Percentiles rank a stretch among this genome's conserved stretches.
phyloP scores from a whole-genome alignment of 1,284 basidiomycete genomes.

The Tilletia horrida region DNA sequence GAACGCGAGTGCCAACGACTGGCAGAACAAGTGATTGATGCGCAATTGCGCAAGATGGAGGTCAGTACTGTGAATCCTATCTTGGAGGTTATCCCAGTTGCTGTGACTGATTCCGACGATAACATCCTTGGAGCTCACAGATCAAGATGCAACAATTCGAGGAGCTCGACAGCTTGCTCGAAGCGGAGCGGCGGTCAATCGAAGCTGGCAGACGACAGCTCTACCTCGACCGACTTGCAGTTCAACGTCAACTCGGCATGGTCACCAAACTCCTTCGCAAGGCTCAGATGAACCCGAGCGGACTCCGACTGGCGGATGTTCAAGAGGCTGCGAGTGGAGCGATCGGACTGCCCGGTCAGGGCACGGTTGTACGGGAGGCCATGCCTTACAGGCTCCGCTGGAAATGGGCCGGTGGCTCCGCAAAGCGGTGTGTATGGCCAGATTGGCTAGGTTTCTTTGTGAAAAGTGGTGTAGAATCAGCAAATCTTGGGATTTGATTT shows the following conservation, averaged over 20 bases:
- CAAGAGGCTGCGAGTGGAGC: constrained; percentile 33
- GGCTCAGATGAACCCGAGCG: constrained; percentile 38
- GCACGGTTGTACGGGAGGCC: constrained; percentile 44
- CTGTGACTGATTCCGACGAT: not conserved
- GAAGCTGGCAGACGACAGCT: constrained; percentile 49
- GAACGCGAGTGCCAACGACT: constrained; percentile 76
- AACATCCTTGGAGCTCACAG: constrained; percentile 18
- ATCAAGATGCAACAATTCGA: constrained; percentile 54
- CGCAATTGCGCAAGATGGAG: constrained; percentile 88
- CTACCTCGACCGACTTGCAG: constrained; percentile 47
- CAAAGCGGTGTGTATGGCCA: constrained; percentile 6
- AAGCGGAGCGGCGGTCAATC: constrained; percentile 43
- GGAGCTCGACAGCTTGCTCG: constrained; percentile 49
- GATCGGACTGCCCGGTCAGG: constrained; percentile 47
- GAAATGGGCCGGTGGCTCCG: not conserved
- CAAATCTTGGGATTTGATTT: too few relatives aligned
- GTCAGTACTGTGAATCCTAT: constrained; percentile 53
- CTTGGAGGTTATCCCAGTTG: too few relatives aligned
- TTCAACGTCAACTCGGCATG: constrained; percentile 47
- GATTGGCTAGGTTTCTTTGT: not conserved
- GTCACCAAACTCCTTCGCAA: constrained; percentile 48
- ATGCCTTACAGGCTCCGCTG: not conserved
- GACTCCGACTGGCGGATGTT: constrained; percentile 37
- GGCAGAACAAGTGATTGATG: constrained; percentile 79
- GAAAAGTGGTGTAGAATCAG: too few relatives aligned